Percentiles rank a stretch among this genome's conserved stretches.
Evolutionary conservation across 2,329 filamentous ascomycete species (phyloP).

Genomic region (Xylaria sp.): DNA sequence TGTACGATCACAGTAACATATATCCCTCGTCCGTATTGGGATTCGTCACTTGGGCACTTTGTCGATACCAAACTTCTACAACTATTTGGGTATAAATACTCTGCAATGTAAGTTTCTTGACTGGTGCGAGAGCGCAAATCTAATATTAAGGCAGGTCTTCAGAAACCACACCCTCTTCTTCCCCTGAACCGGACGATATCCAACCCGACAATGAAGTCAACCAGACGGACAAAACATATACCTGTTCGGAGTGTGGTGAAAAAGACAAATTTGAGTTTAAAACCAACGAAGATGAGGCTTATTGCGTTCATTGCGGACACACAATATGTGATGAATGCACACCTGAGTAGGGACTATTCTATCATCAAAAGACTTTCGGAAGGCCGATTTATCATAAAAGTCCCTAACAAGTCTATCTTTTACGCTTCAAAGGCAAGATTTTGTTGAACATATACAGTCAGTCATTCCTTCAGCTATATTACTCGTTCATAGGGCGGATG

Average conservation of each 20-base stretch:
- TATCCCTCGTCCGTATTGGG: background rate
- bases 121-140: background rate
- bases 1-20: background rate
- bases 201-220: slow-evolving; percentile 11
- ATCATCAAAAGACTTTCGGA: too few species aligned
- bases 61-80: too few species aligned
- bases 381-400: background rate
- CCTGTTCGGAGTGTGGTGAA: slow-evolving; percentile 33
- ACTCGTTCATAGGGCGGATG: slow-evolving; percentile 9
- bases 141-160: slow-evolving; percentile 20
- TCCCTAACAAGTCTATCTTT: background rate
- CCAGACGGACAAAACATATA: slow-evolving; percentile 9
- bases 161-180: background rate
- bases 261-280: slow-evolving; percentile 34
- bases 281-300: background rate
- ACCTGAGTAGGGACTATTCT: background rate
- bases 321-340: slow-evolving; percentile 21
- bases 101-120: slow-evolving; percentile 23
- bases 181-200: background rate
- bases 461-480: background rate
- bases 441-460: background rate
- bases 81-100: too few species aligned
- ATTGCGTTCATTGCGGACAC: slow-evolving; percentile 35
- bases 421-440: background rate
- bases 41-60: background rate